Evolutionary conservation across 2,329 filamentous ascomycete species (phyloP), one percentile per base, ranked within the genome.

Genomic region (Pestalotiopsis sp.): DNA sequence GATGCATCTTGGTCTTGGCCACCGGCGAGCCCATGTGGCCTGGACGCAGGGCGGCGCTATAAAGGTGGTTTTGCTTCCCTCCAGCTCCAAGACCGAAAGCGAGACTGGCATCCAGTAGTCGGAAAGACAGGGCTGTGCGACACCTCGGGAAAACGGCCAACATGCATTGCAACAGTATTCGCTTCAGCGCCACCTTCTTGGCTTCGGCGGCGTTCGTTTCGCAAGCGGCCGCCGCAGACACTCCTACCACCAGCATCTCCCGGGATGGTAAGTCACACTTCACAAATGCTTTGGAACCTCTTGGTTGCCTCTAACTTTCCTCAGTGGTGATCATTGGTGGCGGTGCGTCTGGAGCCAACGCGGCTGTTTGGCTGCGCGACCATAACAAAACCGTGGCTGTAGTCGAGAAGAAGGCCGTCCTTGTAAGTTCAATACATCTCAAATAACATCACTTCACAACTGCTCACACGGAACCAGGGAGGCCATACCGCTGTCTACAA

Each of bases 401-500:
- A 0, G 71, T 84, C 41, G 82, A 84, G 70, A 58, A 58, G 25
- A 14, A 70, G 6, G 74, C 73, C 20, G 71, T 75, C 0, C 72
- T 75, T 52, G 68, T 69, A 0, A 73, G 74, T 38, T 73, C 76
- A 38, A 70, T 79, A 59, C 77, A 81, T 70, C 77, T 76, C 39
- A 75, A 79, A 17, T 75, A 80, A 1, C 71, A 73, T 25, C 71
- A 77, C 12, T 80, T 78, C 68, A 74, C 77, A 66, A 68, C 11
- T 13, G 5, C 74, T 75, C 52, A 57, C 55, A 11, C 14, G n/a
- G 13, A 27, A 13, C 4, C 55, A 65, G 70, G 86, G 86, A n/a
- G 85, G 86, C 3, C 84, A 87, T 70, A 82, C 83, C 4, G 76
- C 84, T 27, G 86, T 83, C 12, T 87, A 84, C 71, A 77, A 73